phyloP scores from a whole-genome alignment of 106 monocot species.

The Allium fistulosum region DNA sequence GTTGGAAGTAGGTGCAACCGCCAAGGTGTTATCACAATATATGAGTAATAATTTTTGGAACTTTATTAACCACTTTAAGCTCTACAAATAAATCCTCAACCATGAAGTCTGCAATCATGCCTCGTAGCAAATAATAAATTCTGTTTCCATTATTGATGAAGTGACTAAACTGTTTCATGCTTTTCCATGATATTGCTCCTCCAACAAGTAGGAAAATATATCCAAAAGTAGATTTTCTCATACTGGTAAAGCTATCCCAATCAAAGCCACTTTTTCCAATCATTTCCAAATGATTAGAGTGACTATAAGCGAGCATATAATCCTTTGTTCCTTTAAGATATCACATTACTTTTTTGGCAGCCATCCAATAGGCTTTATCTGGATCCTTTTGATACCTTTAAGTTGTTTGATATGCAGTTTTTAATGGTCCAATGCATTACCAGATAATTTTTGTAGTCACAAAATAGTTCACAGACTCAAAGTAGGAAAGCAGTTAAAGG shows the following conservation, averaged over 20 bases:
- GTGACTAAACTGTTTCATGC: constrained; percentile 1
- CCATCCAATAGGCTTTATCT: neutral
- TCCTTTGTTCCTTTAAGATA: neutral
- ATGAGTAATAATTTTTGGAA: neutral
- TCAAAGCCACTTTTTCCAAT: neutral
- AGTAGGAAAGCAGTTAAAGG: too few relatives aligned
- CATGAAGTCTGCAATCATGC: neutral
- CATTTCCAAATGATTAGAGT: neutral
- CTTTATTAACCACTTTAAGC: too few relatives aligned
- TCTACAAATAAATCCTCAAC: neutral
- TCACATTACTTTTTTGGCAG: neutral
- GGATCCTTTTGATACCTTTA: neutral
- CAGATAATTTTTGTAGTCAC: too few relatives aligned
- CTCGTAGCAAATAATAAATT: constrained; percentile 1
- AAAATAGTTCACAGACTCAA: too few relatives aligned
- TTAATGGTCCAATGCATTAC: too few relatives aligned
- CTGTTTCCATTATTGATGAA: constrained; percentile 2
- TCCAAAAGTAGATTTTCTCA: constrained; percentile 2
- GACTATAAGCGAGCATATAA: neutral
- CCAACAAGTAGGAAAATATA: constrained; percentile 5
- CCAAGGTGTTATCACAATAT: neutral
- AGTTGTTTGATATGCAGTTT: too few relatives aligned
- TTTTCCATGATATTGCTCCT: constrained; percentile 6
- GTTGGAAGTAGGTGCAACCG: neutral
- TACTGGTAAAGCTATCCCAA: neutral